Base-by-base conservation (phyloP, 108 stramenopile genomes). In the Aurantiochytrium sp. region DNA sequence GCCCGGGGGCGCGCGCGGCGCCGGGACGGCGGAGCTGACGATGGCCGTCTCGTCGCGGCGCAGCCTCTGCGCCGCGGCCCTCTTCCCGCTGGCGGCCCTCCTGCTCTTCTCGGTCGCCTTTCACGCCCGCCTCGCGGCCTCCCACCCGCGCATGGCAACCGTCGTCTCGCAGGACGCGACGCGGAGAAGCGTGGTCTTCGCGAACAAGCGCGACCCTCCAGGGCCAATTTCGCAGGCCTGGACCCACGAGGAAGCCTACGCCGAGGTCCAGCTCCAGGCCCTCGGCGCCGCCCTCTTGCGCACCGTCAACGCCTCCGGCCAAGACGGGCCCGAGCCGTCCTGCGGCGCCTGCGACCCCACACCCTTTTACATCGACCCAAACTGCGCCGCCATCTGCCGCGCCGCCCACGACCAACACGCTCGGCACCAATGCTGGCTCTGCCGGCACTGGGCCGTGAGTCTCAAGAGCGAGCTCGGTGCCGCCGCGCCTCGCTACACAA, bases 381-480 rank as follows among this genome's bases (percentile, higher is more conserved):
- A 41, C 8, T 81, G 73, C 45, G 73, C 73, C 15, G 17, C 36
- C 12, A n/a, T 81, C 30, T 81, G 73, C 73, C 39, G 45, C 6
- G 73, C 21, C 15, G 42, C 73, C 42, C 36, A 81, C 32, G 39
- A 2, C n/a, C 39, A 48, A 41, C 10, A 12, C 42, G 19, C 42
- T 30, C 6, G 6, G 17, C 27, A 6, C n/a, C n/a, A 81, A 12
- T 81, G 73, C 73, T 81, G 73, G 73, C 73, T 22, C 21, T 81
- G 73, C 4, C 45, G 42, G 6, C 73, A 81, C 73, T 81, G 73
- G 73, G 73, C 73, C 42, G 45, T 81, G 19, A 81, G 32, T 27
- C 45, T 81, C 27, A 42, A 12, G 21, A 81, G 73, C 45, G 73
- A 81, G 24, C 27, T 30, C 39, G 39, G 42, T 34, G 59, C 59